Base-by-base conservation (phyloP, 164 flowering plant species). In the Piper longum region DNA sequence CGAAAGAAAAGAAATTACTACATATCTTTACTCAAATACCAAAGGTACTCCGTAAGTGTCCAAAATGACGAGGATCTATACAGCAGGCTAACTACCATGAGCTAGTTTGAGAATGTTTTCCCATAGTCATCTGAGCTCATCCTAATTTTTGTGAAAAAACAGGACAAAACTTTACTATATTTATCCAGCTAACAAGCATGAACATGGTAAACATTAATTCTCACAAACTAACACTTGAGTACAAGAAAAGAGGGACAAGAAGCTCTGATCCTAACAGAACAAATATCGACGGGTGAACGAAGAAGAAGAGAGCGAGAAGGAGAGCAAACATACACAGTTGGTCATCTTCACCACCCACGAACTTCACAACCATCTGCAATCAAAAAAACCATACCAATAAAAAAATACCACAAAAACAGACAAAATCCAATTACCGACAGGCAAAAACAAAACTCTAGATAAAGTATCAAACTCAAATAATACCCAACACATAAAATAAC, bases 331-430 rank as follows among this genome's bases (percentile, higher is more conserved):
- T 71, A 71, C 74, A 41, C 44, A 71, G 57, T 59, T 60, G 16
- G 63, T 54, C 48, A 60, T 54, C 62, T 63, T 66, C 74, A 63
- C 63, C 60, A 59, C 59, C 64, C 63, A 57, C 43, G 54, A 59
- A 64, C 44, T 43, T 17, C 57, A 41, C 17, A 45, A 45, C 16
- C 17, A 41, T 39, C 36, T 45, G 40, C 16, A 57, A 57, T 42
- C 17, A 43, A 57, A 41, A 56, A 19, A 44, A n/a, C 16, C 36
- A 26, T 7, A 16, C 59, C 59, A 17, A 17, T 26, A 5, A 26
- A 17, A 2, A 4, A 7, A 48, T 9, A 57, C 2, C 4, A 57
- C 41, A 26, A 36, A 57, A 36, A 26, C 41, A 57, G 42, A 41
- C 42, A 41, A 41, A 42, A 60, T 36, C 16, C 41, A 18, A 4